These are phyloP conservation scores for Crassisporium funariophilum DNA, from an alignment of 768 basidiomycete genomes.

Conservation along the genomic window DNA sequence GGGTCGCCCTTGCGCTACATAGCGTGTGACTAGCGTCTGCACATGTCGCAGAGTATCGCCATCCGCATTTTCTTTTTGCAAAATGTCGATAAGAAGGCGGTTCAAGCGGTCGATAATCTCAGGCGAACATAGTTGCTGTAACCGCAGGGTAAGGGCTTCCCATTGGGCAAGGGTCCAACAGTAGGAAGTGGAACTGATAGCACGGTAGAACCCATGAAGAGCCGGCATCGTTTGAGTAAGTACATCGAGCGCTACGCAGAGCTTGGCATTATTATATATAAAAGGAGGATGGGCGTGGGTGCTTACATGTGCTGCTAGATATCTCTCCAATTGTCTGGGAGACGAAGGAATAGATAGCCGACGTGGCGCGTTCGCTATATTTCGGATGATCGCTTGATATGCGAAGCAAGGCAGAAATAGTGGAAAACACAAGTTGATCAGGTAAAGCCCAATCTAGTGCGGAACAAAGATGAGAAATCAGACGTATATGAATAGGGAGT, in stretches of 20 bases:
- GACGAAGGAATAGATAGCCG: slow-evolving; percentile 66
- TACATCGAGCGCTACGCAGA: slow-evolving; percentile 59
- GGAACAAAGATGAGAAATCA: slow-evolving; percentile 5
- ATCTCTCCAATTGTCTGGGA: slow-evolving; percentile 58
- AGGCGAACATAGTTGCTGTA: slow-evolving; percentile 65
- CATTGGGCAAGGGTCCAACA: slow-evolving; percentile 73
- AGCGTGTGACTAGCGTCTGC: slow-evolving; percentile 74
- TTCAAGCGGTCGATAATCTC: slow-evolving; percentile 74
- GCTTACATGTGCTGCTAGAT: slow-evolving; percentile 54
- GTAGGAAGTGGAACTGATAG: slow-evolving; percentile 78
- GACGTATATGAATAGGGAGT: not conserved
- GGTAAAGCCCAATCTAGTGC: slow-evolving; percentile 82
- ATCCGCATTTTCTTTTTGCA: slow-evolving; percentile 55
- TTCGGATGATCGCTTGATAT: slow-evolving; percentile 57
- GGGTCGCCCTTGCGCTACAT: slow-evolving; percentile 73
- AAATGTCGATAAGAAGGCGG: slow-evolving; percentile 63
- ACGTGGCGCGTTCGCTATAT: slow-evolving; percentile 50
- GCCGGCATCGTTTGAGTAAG: slow-evolving; percentile 79
- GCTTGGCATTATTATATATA: slow-evolving; percentile 2
- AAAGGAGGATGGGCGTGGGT: not conserved
- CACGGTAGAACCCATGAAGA: slow-evolving; percentile 85
- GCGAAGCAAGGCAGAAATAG: slow-evolving; percentile 72
- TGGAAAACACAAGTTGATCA: slow-evolving; percentile 81
- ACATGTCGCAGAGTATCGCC: slow-evolving; percentile 55
- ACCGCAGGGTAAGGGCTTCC: slow-evolving; percentile 51